These are phyloP conservation scores for Rutidosis leptorrhynchoides DNA, from an alignment of 129 eudicot species.

Conservation along the genomic window DNA sequence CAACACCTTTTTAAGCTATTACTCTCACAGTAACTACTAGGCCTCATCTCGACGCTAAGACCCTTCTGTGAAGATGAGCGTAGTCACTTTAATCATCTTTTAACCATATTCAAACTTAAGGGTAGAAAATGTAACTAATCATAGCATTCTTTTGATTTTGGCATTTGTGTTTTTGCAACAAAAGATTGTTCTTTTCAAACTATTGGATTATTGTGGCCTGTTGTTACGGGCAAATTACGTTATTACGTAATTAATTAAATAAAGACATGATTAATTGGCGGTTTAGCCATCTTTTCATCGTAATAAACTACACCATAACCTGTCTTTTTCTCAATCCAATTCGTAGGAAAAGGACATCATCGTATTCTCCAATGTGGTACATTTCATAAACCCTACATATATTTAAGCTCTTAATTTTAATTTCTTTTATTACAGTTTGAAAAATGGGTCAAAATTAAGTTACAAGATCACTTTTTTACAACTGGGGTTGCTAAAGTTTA, in stretches of 20 bases:
- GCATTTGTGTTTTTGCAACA: no score
- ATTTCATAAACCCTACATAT: background rate
- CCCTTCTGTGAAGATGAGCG: no score
- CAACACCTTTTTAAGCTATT: no score
- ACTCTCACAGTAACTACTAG: no score
- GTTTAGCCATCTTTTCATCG: background rate
- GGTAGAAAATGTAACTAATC: no score
- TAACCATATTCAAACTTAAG: no score
- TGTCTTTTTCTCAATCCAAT: background rate
- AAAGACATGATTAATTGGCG: background rate
- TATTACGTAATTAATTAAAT: background rate
- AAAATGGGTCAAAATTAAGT: background rate
- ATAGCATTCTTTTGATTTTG: no score
- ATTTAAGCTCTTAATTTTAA: background rate
- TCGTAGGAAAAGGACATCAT: background rate
- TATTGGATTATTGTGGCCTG: conserved; percentile 3
- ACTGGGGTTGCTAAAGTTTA: background rate
- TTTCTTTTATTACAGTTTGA: background rate
- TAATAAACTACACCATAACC: background rate
- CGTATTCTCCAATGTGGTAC: background rate
- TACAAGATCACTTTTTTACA: background rate
- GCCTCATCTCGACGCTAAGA: no score
- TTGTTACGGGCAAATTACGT: background rate
- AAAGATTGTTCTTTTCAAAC: background rate
- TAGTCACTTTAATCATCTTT: no score